Conservation (phyloP, 1,139 yeast species). For the Geotrichum klebahnii region DNA sequence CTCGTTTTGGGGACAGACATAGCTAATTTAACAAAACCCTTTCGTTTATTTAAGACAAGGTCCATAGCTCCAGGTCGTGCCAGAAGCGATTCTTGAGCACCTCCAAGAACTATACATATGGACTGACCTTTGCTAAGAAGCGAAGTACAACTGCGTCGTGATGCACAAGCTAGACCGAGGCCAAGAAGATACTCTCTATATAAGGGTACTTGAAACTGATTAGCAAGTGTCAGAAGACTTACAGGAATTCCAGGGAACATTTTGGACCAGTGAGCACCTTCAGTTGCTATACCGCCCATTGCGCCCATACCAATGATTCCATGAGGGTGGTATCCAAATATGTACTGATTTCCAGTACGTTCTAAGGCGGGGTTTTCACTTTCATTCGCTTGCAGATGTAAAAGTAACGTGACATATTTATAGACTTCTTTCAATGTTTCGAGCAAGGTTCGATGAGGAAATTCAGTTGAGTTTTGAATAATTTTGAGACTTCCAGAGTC, state of each 20-base stretch:
- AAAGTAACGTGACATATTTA: neutral
- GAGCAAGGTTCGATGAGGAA: neutral
- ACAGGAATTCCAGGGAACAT: slow-evolving; percentile 78
- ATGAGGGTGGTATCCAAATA: slow-evolving; percentile 94
- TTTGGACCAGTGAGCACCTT: slow-evolving; percentile 63
- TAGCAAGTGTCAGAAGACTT: slow-evolving; percentile 72
- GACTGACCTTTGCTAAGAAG: slow-evolving; percentile 60
- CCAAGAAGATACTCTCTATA: slow-evolving; percentile 80
- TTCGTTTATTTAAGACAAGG: slow-evolving; percentile 69
- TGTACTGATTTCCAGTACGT: slow-evolving; percentile 49
- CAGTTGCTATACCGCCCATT: slow-evolving; percentile 79
- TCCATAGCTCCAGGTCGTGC: slow-evolving; percentile 59
- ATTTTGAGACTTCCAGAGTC: neutral
- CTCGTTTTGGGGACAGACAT: slow-evolving; percentile 70
- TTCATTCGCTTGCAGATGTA: neutral
- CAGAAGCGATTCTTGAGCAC: slow-evolving; percentile 83
- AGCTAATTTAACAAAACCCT: slow-evolving; percentile 86
- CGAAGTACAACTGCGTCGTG: slow-evolving; percentile 64
- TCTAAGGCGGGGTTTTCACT: neutral
- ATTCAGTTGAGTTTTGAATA: slow-evolving; percentile 10
- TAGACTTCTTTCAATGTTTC: neutral
- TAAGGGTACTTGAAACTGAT: slow-evolving; percentile 79
- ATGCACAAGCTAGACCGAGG: slow-evolving; percentile 80
- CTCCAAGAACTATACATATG: slow-evolving; percentile 88
- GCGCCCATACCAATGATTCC: slow-evolving; percentile 93